phyloP scores from a whole-genome alignment of 345 rosid genomes.

The Isatis tinctoria region DNA sequence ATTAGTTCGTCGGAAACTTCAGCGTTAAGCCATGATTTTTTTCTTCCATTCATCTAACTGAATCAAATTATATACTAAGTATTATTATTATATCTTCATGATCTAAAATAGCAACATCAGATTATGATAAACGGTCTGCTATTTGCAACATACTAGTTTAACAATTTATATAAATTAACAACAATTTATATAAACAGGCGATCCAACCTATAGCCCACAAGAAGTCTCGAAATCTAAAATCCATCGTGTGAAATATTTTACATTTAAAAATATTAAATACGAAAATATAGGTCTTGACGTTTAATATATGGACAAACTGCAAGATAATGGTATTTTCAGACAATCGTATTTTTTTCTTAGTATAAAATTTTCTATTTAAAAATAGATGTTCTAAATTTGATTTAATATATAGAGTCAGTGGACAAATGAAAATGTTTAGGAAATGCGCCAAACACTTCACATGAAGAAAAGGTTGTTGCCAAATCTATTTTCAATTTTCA shows the following conservation, averaged over 20 bases:
- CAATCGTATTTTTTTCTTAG: not conserved
- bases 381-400: not conserved
- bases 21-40: conserved; percentile 22
- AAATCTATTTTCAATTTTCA: conserved; percentile 20
- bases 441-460: conserved; percentile 24
- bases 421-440: too few species aligned
- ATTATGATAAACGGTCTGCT: not conserved
- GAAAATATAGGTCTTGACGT: not conserved
- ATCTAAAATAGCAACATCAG: not conserved
- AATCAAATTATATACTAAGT: not conserved
- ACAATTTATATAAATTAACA: not conserved
- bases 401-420: too few species aligned
- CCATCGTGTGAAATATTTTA: not conserved
- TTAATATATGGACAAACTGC: not conserved
- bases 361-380: not conserved
- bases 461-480: conserved; percentile 24
- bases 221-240: not conserved
- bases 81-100: not conserved
- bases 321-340: not conserved
- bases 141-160: not conserved
- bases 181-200: not conserved
- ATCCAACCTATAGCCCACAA: not conserved
- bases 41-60: not conserved
- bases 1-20: conserved; percentile 19
- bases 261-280: not conserved